Evolutionary conservation across 2,329 filamentous ascomycete genomes (phyloP), one percentile per base, ranked within the genome.

Genomic region (Colletotrichum sp.): DNA sequence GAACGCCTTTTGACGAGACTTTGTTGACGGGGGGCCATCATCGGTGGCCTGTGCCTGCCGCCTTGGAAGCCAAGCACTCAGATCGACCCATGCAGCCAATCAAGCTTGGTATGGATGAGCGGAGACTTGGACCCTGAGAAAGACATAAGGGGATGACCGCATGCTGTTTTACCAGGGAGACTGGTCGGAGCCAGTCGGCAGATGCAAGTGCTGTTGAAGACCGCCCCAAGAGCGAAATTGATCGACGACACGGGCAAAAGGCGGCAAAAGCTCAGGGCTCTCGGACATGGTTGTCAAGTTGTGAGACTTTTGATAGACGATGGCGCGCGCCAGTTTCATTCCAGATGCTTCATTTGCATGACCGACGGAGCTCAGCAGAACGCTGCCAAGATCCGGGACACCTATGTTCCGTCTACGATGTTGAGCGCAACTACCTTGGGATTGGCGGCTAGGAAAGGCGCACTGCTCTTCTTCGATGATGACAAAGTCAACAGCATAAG

Each of bases 111-210:
- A 52, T 36, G 30, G 15, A n/a, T 48, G 68, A 30, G 30, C 57
- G 16, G 25, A 52, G 30, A 72, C 52, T 32, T 75, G 59, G 68
- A 72, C 68, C 55, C 61, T 75, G 68, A 75, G 69, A 67, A 75
- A 67, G 68, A 72, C 28, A 30, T 9, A 44, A 61, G 27, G 68
- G 63, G 52, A 68, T 27, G 30, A 39, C 44, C 69, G 34, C 27
- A 28, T 30, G 36, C 6, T 36, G 65, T 63, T 61, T 68, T 63
- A 32, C 59, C 63, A 55, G 55, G 68, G 60, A 66, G 63, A 71
- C 52, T 69, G 28, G 15, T 22, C 55, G 32, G 13, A 57, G n/a
- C 22, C 36, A 52, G 22, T 52, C 36, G 36, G 34, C 16, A 68
- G 48, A 57, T 22, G 27, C 25, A 57, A 59, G 30, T 52, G 65